Conservation (phyloP, 768 basidiomycete species). For the Sistotremastrum suecicum region DNA sequence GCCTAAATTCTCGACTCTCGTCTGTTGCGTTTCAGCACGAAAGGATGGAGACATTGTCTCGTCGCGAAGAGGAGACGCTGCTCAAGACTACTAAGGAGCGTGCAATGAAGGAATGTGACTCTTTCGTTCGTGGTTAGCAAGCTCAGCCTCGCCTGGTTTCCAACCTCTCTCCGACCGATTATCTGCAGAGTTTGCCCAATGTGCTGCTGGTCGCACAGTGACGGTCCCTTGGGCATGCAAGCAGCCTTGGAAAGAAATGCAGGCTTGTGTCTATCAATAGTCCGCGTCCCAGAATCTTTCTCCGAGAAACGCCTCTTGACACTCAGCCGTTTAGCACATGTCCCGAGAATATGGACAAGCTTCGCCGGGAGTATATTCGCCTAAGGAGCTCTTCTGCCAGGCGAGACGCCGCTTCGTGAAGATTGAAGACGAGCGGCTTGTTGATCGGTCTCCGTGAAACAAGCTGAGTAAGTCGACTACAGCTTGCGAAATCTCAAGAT, state of each 20-base stretch:
- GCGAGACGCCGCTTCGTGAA: too few species aligned
- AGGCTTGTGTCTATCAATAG: conserved; percentile 73
- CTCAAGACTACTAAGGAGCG: conserved; percentile 67
- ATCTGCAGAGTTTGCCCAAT: conserved; percentile 64
- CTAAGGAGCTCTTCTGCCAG: neutral
- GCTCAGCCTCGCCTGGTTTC: neutral
- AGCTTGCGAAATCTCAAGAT: too few species aligned
- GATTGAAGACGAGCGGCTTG: too few species aligned
- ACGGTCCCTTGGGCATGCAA: conserved; percentile 81
- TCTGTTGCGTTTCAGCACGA: conserved; percentile 2
- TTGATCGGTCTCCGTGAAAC: too few species aligned
- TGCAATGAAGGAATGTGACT: conserved; percentile 68
- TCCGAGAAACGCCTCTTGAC: neutral
- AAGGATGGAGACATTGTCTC: conserved; percentile 69
- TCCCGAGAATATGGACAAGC: conserved; percentile 8
- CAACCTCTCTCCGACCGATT: neutral
- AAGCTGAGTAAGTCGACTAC: too few species aligned
- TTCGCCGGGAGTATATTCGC: conserved; percentile 7
- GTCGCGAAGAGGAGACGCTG: conserved; percentile 78
- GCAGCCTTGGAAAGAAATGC: conserved; percentile 49
- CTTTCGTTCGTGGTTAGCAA: conserved; percentile 52
- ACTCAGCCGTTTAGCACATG: conserved; percentile 2
- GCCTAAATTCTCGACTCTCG: neutral
- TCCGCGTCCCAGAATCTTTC: conserved; percentile 22
- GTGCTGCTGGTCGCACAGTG: conserved; percentile 64